phyloP scores from a whole-genome alignment of 352 stramenopile species.

The Phytopythium aichiense region DNA sequence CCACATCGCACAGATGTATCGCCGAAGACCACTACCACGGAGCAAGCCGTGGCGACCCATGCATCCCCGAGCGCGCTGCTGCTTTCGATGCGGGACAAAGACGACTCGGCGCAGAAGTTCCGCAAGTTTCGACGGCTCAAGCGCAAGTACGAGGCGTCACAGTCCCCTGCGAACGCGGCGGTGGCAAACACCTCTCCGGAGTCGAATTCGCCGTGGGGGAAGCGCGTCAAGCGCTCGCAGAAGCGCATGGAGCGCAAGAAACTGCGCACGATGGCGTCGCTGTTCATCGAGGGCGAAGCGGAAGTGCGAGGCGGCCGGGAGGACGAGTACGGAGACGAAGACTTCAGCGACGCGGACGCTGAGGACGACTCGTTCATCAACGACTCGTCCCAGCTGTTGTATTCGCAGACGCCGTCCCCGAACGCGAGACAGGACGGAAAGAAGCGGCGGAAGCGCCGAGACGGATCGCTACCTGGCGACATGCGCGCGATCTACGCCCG shows the following conservation, averaged over 20 bases:
- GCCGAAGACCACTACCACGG: not conserved
- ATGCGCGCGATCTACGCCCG: slow-evolving; percentile 80
- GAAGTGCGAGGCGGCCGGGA: slow-evolving; percentile 61
- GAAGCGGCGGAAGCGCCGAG: slow-evolving; percentile 19
- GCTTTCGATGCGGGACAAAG: slow-evolving; percentile 23
- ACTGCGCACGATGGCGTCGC: slow-evolving; percentile 23
- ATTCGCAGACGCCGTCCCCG: slow-evolving; percentile 39
- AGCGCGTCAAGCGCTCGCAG: slow-evolving; percentile 54
- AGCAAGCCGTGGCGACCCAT: not conserved
- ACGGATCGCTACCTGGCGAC: slow-evolving; percentile 21
- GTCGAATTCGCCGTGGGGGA: slow-evolving; percentile 48
- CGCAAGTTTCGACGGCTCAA: slow-evolving; percentile 69
- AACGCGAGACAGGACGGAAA: slow-evolving; percentile 1
- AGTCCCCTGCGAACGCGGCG: slow-evolving; percentile 18
- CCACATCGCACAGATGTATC: not conserved
- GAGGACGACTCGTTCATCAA: slow-evolving; percentile 78
- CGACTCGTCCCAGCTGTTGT: slow-evolving; percentile 78
- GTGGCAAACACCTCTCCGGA: slow-evolving; percentile 11
- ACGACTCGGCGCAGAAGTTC: slow-evolving; percentile 51
- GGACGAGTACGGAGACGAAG: slow-evolving; percentile 59
- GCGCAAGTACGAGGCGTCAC: slow-evolving; percentile 60
- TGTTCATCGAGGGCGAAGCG: slow-evolving; percentile 69
- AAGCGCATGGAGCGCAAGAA: slow-evolving; percentile 26
- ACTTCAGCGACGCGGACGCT: slow-evolving; percentile 23
- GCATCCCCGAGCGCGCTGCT: slow-evolving; percentile 54